phyloP scores from a whole-genome alignment of 2,329 filamentous ascomycete genomes.

The Macroventuria anomochaeta region DNA sequence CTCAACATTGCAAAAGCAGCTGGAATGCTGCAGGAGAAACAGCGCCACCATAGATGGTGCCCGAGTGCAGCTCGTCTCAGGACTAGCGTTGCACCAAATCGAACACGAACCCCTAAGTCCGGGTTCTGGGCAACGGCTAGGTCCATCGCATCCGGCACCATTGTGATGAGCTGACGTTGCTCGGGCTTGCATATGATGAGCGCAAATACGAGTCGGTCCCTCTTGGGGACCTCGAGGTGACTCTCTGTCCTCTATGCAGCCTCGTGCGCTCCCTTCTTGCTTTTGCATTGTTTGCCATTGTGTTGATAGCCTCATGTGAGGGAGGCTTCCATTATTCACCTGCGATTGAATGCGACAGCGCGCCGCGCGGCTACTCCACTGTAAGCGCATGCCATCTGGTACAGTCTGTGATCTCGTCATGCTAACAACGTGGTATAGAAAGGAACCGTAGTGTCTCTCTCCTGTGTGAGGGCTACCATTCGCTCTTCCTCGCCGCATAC shows the following conservation, averaged over 20 bases:
- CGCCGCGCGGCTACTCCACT: constrained; percentile 9
- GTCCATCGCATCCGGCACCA: constrained; percentile 11
- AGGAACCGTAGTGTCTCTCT: neutral
- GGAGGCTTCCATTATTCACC: constrained; percentile 1
- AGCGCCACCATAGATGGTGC: constrained; percentile 7
- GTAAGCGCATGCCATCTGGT: constrained; percentile 8
- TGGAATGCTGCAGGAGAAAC: constrained; percentile 2
- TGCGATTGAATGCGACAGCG: constrained; percentile 3
- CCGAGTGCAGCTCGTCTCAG: constrained; percentile 7
- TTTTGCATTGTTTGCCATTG: neutral
- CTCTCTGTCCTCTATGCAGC: constrained; percentile 6
- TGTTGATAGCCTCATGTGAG: constrained; percentile 2
- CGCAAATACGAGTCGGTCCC: constrained; percentile 12
- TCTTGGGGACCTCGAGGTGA: neutral
- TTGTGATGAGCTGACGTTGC: constrained; percentile 18
- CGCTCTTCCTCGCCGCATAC: neutral
- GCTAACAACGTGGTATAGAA: constrained; percentile 1
- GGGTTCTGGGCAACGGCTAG: constrained; percentile 11
- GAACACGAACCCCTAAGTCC: constrained; percentile 8
- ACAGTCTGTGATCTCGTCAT: neutral
- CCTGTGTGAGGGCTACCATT: neutral
- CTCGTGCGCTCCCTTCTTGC: neutral
- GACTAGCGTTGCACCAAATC: constrained; percentile 9
- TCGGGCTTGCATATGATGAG: constrained; percentile 13
- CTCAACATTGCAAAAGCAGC: constrained; percentile 4